phyloP scores from a whole-genome alignment of 768 basidiomycete species.

The Phallus indusiatus region DNA sequence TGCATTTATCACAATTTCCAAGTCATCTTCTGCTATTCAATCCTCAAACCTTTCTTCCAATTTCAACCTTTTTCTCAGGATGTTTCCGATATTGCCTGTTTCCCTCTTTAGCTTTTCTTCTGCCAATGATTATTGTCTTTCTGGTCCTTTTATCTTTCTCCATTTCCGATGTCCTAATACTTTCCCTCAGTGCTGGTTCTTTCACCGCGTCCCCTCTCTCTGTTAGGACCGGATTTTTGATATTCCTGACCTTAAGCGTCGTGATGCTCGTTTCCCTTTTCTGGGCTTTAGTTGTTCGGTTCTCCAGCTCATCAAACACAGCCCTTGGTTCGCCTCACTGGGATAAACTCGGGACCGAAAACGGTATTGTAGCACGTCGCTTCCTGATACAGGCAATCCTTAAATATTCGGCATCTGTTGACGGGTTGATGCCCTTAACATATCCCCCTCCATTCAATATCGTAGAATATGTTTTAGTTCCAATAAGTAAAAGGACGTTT shows the following conservation, averaged over 20 bases:
- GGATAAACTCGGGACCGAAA: background rate
- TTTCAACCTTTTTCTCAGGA: background rate
- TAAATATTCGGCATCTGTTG: background rate
- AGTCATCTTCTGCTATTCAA: slow-evolving; percentile 1
- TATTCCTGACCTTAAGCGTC: background rate
- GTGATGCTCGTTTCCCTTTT: background rate
- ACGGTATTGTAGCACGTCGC: background rate
- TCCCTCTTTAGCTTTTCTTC: background rate
- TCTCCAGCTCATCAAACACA: background rate
- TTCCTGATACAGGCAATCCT: slow-evolving; percentile 1
- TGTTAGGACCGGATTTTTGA: background rate
- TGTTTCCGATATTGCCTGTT: background rate
- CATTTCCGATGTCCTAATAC: background rate
- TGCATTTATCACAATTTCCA: background rate
- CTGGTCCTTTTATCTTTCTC: slow-evolving; percentile 1
- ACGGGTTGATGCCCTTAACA: background rate
- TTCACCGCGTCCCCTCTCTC: background rate
- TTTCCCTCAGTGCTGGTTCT: background rate
- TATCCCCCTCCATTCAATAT: slow-evolving; percentile 7
- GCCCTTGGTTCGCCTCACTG: background rate
- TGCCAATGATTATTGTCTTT: background rate
- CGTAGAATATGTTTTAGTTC: background rate
- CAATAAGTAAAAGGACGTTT: background rate
- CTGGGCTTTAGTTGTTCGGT: background rate
- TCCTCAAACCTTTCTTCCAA: slow-evolving; percentile 1